Base-by-base conservation (phyloP, 768 basidiomycete species). In the Tephrocybe sp. region DNA sequence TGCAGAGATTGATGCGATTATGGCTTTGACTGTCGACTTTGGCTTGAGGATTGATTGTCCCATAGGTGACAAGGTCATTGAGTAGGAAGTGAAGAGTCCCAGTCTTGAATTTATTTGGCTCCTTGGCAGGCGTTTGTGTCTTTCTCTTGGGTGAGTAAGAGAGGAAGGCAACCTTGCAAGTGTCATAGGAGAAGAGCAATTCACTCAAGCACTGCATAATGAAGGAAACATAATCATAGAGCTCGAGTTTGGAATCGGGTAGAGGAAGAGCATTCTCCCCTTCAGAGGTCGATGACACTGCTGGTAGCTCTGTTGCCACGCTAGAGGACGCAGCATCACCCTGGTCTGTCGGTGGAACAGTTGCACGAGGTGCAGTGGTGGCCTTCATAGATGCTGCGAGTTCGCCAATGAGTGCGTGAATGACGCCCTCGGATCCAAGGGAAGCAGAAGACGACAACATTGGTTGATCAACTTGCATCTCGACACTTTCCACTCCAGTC, bases 171-270 rank as follows among this genome's bases (percentile, higher is more conserved):
- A 84, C 64, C 67, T 98, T 99, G 82, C 92, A 95, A 5, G 83
- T 67, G 57, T 93, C 87, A 60, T 98, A 99, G 11, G 93, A 98
- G 53, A 96, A 92, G 11, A 97, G 69, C 9, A 98, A 73, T 69
- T 99, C 97, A 2, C 93, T 91, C 38, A 98, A 73, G 56, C 85
- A 88, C 63, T 94, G 90, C 87, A 95, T 92, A 54, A 92, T 69
- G 77, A 95, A 92, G 60, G 86, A 89, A 13, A 79, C 73, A 59
- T 89, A 90, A 48, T 77, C 67, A 69, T 74, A 68, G 25, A 68
- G 71, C 36, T 60, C 61, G 12, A 51, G 36, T 24, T 59, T 28
- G 9, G 59, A 52, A 9, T 26, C 55, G n/a, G 47, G 36, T 15
- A 45, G 41, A 6, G 52, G 30, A 15, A 43, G 18, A 11, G 37